Evolutionary conservation across 768 basidiomycete species (phyloP), one percentile per base, ranked within the genome.

Genomic region (Psilocybe azurescens): DNA sequence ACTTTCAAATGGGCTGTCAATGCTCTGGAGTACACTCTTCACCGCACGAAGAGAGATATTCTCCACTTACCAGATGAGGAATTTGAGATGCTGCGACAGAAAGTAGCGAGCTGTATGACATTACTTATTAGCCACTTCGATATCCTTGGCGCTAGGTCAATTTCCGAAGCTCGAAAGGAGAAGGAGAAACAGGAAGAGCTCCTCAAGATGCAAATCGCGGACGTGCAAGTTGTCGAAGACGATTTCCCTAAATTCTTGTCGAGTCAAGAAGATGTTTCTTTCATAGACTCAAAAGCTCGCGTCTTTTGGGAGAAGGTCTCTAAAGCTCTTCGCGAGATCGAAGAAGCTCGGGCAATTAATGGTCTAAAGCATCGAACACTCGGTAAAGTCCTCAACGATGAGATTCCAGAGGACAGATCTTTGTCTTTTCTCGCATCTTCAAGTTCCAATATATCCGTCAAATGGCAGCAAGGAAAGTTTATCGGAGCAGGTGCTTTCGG

Each of bases 401-500:
- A 95, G 71, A 94, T 91, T 64, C 86, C 90, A 7, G 97, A 99
- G 75, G 97, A 99, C 73, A 87, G 94, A 50, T 95, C 97, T 0
- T 81, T 97, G 50, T 89, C 95, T 5, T 97, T 95, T 81, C 85
- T 99, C 44, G 97, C 97, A 0, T 95, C 95, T 2, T 94, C 94
- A n/a, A 89, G 89, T 44, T 95, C 95, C 29, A 97, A 97, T 68
- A 94, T 98, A 64, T 93, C 95, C 2, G 90, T 99, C 63, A 88
- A 93, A 44, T 99, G 97, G 97, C 97, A 98, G 73, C 97, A 99
- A 77, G 95, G 97, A 13, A 88, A 91, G 60, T 98, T 98, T 78
- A 98, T 99, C 67, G 97, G 97, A 54, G 89, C 95, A n/a, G 97
- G 97, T 14, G 96, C 97, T 8, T 98, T 97, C 74, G 97, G 97